Base-by-base conservation (phyloP, 768 basidiomycete species). In the Phlebiopsis flavidoalba region DNA sequence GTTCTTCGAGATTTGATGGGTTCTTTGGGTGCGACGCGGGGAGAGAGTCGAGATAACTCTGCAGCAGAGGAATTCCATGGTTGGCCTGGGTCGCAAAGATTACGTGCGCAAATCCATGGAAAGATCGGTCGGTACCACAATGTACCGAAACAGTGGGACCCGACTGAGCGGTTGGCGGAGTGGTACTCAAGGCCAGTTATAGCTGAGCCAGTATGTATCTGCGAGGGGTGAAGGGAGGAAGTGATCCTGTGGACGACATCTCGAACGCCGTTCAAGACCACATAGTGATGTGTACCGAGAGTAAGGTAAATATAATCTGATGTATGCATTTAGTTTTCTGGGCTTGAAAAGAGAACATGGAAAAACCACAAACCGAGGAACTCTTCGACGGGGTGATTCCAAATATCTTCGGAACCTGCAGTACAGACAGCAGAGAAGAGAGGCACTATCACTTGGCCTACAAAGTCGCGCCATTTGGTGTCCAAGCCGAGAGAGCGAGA, bases 341-440 rank as follows among this genome's bases (percentile, higher is more conserved):
- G 31, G 35, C 2, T 22, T 22, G 54, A 12, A 45, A 45, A 48
- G 52, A 59, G 22, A 57, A 46, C n/a, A 33, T n/a, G 8, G 40
- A 43, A 12, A 40, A 43, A 17, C 17, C 14, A 67, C 82, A 26
- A 64, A 85, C 88, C 89, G 17, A 91, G 77, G 59, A 90, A 74
- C 63, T 86, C 83, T 54, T 84, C 83, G 0, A 83, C 78, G 1
- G 88, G 89, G 66, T 89, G 82, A 0, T 74, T 70, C 53, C 79
- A 70, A 0, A 89, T 75, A 60, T 83, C 83, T 10, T 78, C 74
- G 46, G 77, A 76, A 0, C 84, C 77, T 3, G 87, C 83, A 0
- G 90, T 90, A 60, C 87, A 88, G 3, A 91, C 83, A 0, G 86
- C 88, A 21, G 88, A 88, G 67, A 89, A 88, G 40, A 91, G 68